Conservation (phyloP, 2,329 filamentous ascomycete species). For the Coniochaeta prunicola region DNA sequence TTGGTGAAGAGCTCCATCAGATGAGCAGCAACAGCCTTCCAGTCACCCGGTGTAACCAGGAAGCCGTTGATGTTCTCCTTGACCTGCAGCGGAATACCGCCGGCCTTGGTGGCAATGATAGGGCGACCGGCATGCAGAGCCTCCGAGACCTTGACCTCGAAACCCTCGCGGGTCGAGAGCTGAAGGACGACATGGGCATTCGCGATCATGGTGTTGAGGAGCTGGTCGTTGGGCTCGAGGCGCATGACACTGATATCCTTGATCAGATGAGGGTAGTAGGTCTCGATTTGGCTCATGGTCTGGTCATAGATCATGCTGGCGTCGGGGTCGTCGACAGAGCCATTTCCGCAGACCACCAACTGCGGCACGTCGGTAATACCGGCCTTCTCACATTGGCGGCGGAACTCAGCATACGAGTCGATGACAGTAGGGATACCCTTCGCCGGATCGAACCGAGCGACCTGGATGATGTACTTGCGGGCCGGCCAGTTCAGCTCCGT, state of each 20-base stretch:
- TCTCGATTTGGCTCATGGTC: slow-evolving; percentile 60
- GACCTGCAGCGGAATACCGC: slow-evolving; percentile 77
- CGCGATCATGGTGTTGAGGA: slow-evolving; percentile 69
- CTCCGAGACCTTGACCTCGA: slow-evolving; percentile 82
- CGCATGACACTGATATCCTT: slow-evolving; percentile 68
- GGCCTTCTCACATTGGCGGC: slow-evolving; percentile 48
- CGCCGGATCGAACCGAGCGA: slow-evolving; percentile 75
- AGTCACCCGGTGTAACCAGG: slow-evolving; percentile 65
- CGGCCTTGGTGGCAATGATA: slow-evolving; percentile 66
- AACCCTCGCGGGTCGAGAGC: slow-evolving; percentile 74
- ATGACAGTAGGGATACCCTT: slow-evolving; percentile 77
- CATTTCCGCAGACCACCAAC: slow-evolving; percentile 71
- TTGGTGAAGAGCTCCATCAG: slow-evolving; percentile 61
- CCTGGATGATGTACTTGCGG: slow-evolving; percentile 69
- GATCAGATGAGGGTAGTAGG: slow-evolving; percentile 52
- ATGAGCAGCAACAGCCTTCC: slow-evolving; percentile 59
- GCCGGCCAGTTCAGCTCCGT: slow-evolving; percentile 50
- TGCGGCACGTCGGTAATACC: slow-evolving; percentile 53
- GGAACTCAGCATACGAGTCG: slow-evolving; percentile 67
- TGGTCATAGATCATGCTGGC: slow-evolving; percentile 65
- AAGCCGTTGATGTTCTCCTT: slow-evolving; percentile 65
- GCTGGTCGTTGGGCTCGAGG: slow-evolving; percentile 69
- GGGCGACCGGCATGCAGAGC: slow-evolving; percentile 74
- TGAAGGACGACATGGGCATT: slow-evolving; percentile 69
- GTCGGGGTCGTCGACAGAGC: slow-evolving; percentile 76